Evolutionary conservation across 495 filamentous ascomycete species (phyloP).

Genomic region (Penicillium turbatum): DNA sequence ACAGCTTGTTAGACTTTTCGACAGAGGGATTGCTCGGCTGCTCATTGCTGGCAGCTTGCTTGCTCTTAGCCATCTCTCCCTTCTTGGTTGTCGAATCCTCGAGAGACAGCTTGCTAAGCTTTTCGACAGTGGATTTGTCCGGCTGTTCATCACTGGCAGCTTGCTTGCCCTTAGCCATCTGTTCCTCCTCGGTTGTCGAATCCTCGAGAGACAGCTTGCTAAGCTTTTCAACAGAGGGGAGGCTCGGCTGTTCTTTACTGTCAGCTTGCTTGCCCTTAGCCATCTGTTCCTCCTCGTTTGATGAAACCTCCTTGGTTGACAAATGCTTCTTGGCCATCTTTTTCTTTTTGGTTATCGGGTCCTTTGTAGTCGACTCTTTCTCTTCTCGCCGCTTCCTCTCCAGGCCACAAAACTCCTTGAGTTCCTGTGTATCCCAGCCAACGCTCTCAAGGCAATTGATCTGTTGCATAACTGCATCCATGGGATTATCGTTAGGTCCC

Average conservation of each 20-base stretch:
- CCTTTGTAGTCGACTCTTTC: background rate
- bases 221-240: background rate
- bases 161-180: background rate
- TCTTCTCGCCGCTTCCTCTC: background rate
- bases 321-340: background rate
- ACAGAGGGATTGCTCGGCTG: background rate
- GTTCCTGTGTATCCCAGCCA: background rate
- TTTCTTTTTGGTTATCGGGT: background rate
- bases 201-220: background rate
- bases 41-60: background rate
- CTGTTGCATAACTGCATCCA: background rate
- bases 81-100: background rate
- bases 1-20: background rate
- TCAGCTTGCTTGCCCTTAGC: background rate
- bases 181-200: background rate
- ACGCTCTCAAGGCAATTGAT: background rate
- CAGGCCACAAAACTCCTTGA: conserved; percentile 11
- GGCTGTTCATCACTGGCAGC: too few species aligned
- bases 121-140: background rate
- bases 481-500: background rate
- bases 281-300: background rate
- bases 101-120: background rate
- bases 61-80: background rate
- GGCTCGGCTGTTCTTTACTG: background rate
- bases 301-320: too few species aligned